phyloP scores from a whole-genome alignment of 805 yeast species.

The Ogataea angusta region DNA sequence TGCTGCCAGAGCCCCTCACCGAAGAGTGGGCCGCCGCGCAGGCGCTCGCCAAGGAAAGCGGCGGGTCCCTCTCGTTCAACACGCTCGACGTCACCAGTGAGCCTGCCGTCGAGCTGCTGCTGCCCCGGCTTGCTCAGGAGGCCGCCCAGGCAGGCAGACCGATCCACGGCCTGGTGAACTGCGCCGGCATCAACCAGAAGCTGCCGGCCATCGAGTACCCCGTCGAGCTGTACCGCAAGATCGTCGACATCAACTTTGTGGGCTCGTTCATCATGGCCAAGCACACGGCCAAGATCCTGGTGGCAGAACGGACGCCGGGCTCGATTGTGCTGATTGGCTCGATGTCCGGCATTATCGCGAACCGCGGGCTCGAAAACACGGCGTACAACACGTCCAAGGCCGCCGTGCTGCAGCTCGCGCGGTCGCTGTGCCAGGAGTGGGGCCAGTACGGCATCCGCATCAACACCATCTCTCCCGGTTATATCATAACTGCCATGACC shows the following conservation, averaged over 20 bases:
- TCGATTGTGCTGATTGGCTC: constrained; percentile 52
- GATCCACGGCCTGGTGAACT: constrained; percentile 14
- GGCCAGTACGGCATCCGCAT: constrained; percentile 50
- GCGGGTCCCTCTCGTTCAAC: constrained; percentile 10
- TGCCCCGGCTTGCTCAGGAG: constrained; percentile 7
- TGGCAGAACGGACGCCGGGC: constrained; percentile 29
- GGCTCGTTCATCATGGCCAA: constrained; percentile 21
- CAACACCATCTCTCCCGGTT: constrained; percentile 49
- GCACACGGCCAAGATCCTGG: constrained; percentile 15
- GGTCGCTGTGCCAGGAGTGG: constrained; percentile 46
- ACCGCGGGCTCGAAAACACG: constrained; percentile 48
- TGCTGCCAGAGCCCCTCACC: constrained; percentile 11
- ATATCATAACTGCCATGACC: constrained; percentile 43
- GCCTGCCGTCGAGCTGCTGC: constrained; percentile 8
- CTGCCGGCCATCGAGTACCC: constrained; percentile 19
- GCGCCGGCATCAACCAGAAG: constrained; percentile 19
- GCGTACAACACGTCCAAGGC: constrained; percentile 48
- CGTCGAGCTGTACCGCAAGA: constrained; percentile 10
- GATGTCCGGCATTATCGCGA: constrained; percentile 50
- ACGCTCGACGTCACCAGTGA: constrained; percentile 17
- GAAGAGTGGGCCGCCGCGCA: constrained; percentile 16
- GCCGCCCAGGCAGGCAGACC: constrained; percentile 15
- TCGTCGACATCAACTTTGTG: constrained; percentile 14
- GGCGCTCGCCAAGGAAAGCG: constrained; percentile 11
- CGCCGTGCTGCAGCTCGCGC: constrained; percentile 43